A percentile compares a stretch with the other conserved stretches of the same genome.
Evolutionary conservation across 176 grass and related monocot species (phyloP).

Genomic region (Melocanna baccifera): DNA sequence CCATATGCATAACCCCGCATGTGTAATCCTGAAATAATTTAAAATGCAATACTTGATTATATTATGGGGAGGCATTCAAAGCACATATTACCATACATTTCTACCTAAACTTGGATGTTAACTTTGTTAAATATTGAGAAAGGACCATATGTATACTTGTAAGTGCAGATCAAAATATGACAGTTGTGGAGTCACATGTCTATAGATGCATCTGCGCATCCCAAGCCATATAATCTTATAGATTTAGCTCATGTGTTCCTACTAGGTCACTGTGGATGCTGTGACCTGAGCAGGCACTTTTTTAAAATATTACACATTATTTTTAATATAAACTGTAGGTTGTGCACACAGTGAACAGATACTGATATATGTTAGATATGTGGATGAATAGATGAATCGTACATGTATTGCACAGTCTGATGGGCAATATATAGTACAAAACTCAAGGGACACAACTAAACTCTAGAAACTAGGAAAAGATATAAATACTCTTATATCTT

Average conservation of each 20-base stretch:
- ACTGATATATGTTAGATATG: too few relatives aligned
- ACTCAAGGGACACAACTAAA: too few relatives aligned
- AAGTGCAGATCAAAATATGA: neutral
- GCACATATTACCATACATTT: neutral
- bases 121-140: neutral
- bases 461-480: too few relatives aligned
- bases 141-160: neutral
- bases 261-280: neutral
- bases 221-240: neutral
- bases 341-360: neutral
- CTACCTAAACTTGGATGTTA: neutral
- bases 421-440: too few relatives aligned
- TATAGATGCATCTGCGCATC: neutral
- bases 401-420: too few relatives aligned
- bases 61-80: neutral
- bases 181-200: neutral
- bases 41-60: conserved; percentile 24
- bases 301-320: neutral
- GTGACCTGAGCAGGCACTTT: neutral
- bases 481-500: too few relatives aligned
- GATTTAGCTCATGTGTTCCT: neutral
- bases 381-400: too few relatives aligned
- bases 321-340: neutral
- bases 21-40: conserved; percentile 55
- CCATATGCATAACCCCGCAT: conserved; percentile 72